A percentile compares a stretch with the other conserved stretches of the same genome.
These are phyloP conservation scores for Tulasnella sp. DNA, from an alignment of 768 basidiomycete species.

Conservation along the genomic window DNA sequence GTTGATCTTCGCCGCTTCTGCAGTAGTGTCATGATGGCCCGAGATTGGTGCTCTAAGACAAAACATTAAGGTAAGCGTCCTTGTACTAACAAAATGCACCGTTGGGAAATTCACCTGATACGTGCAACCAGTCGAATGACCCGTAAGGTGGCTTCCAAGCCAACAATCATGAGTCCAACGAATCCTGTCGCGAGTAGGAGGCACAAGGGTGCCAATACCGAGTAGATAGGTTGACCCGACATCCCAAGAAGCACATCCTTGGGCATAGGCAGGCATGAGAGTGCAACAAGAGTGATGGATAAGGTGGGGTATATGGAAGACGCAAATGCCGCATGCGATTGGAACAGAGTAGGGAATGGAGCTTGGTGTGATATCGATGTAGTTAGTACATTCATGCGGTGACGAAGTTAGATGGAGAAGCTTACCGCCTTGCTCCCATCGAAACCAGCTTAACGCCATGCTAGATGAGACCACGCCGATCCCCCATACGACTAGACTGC, in stretches of 20 bases:
- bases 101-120: too few species aligned
- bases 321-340: conserved; percentile 40
- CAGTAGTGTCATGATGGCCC: neutral
- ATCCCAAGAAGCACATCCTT: conserved; percentile 51
- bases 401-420: neutral
- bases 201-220: conserved; percentile 45
- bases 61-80: too few species aligned
- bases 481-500: conserved; percentile 60
- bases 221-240: conserved; percentile 38
- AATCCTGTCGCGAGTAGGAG: conserved; percentile 35
- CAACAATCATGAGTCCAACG: neutral
- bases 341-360: conserved; percentile 38
- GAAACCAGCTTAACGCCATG: conserved; percentile 43
- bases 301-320: conserved; percentile 27
- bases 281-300: conserved; percentile 29
- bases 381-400: neutral
- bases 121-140: neutral
- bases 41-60: too few species aligned
- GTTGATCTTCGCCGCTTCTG: too few species aligned
- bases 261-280: conserved; percentile 49
- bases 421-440: conserved; percentile 20
- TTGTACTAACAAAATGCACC: too few species aligned
- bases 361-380: neutral
- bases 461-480: conserved; percentile 56
- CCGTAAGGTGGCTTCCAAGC: neutral